Evolutionary conservation across 1,284 basidiomycete species (phyloP), one percentile per base, ranked within the genome.

Genomic region (Pseudozyma thailandica): DNA sequence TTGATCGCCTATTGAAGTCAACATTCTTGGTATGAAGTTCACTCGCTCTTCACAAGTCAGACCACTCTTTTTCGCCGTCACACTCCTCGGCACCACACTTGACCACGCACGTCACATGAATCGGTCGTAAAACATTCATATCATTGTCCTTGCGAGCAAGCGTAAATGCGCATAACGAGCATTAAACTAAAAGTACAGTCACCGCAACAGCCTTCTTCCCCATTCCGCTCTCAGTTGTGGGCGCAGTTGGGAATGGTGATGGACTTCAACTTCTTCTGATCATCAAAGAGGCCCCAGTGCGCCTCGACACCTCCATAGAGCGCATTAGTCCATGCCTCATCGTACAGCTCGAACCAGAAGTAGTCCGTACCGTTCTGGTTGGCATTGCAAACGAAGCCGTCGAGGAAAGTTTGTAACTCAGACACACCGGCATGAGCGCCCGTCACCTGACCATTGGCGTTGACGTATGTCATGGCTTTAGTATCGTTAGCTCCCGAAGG

Each of bases 261-360:
- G 33, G 42, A 33, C 47, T 72, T 72, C 33, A 72, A 37, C 52
- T 60, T 65, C 57, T 72, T 72, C 21, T 25, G 37, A 6, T 23
- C 12, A 23, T 72, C 68, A 46, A 72, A 65, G 16, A 72, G 46
- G 20, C 68, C 68, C 68, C 68, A 72, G 20, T 72, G 61, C n/a
- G 62, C 62, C 46, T 65, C 68, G 20, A 65, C 68, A 30, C 61
- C 68, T 7, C 68, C 68, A 30, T 65, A 72, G 0, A 64, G 35
- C 15, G 51, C 56, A 31, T 65, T 26, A 50, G 66, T 72, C 69
- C 69, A 72, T 20, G 50, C 42, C 33, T 72, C 69, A 25, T 72
- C 69, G 38, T 56, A 72, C 20, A 57, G 25, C 38, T 72, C 69
- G 33, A 72, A 72, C 53, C 56, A 68, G 37, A 72, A 72, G 50